Conservation (phyloP, 2,329 filamentous ascomycete genomes). For the Fusarium concolor region DNA sequence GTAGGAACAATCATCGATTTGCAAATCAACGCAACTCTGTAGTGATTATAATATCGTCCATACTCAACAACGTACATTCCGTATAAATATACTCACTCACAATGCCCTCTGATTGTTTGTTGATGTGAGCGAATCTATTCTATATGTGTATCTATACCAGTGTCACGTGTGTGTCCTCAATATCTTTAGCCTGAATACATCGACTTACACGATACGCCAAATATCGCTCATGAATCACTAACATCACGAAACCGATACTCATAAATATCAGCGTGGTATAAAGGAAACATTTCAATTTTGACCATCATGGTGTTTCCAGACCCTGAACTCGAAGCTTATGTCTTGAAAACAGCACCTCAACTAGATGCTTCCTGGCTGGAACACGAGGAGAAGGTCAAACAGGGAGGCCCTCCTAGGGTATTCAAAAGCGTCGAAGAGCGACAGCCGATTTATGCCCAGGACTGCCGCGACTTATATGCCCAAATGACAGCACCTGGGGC, state of each 20-base stretch:
- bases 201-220: not conserved
- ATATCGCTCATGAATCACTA: not conserved
- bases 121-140: not conserved
- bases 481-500: constrained; percentile 52
- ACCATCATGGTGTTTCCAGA: constrained; percentile 32
- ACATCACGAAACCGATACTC: no score
- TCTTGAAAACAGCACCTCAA: constrained; percentile 51
- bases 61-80: no score
- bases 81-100: no score
- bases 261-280: not conserved
- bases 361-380: constrained; percentile 56
- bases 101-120: not conserved
- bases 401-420: constrained; percentile 29
- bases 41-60: no score
- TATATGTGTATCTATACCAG: not conserved
- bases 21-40: no score
- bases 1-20: no score
- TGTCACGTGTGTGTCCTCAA: constrained; percentile 15
- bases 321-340: constrained; percentile 39
- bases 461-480: constrained; percentile 54
- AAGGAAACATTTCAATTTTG: no score
- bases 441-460: constrained; percentile 55
- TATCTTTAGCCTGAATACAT: constrained; percentile 26
- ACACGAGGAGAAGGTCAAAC: constrained; percentile 50
- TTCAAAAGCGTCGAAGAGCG: constrained; percentile 46